phyloP scores from a whole-genome alignment of 2,329 filamentous ascomycete genomes.

The Botrytis deweyae region DNA sequence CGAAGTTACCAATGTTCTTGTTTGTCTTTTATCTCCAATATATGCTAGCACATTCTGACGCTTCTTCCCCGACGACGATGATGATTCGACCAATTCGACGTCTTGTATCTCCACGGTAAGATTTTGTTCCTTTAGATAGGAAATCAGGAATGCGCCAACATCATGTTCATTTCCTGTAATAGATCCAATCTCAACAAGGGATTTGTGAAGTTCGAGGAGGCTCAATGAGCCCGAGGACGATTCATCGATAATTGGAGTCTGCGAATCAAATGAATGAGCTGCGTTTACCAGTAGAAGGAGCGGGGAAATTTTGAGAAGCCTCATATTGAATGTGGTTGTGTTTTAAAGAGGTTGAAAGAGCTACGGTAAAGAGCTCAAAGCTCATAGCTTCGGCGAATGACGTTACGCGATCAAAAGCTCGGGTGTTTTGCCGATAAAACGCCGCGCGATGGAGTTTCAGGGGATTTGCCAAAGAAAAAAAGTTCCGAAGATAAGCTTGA shows the following conservation, averaged over 20 bases:
- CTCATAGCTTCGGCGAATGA: constrained; percentile 8
- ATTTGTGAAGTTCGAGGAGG: constrained; percentile 60
- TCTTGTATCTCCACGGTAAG: constrained; percentile 63
- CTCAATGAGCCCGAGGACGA: constrained; percentile 21
- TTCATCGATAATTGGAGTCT: constrained; percentile 26
- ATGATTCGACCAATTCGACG: constrained; percentile 35
- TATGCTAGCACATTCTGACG: constrained; percentile 63
- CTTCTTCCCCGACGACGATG: constrained; percentile 6
- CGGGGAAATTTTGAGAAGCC: constrained; percentile 23
- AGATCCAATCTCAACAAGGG: constrained; percentile 62
- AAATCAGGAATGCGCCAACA: constrained; percentile 57
- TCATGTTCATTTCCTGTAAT: constrained; percentile 60
- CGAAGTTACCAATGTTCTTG: constrained; percentile 54
- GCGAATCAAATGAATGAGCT: constrained; percentile 25
- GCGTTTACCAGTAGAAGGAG: constrained; percentile 27
- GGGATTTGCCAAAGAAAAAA: not conserved
- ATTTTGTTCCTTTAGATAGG: constrained; percentile 55
- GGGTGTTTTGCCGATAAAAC: not conserved
- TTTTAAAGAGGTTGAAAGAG: constrained; percentile 2
- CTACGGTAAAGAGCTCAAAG: not conserved
- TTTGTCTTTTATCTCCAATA: constrained; percentile 47
- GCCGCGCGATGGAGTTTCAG: constrained; percentile 2
- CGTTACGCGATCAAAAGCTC: not conserved
- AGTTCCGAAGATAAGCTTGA: not conserved
- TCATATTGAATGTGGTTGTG: constrained; percentile 25